These are phyloP conservation scores for Ceratocystis destructans DNA, from an alignment of 2,329 filamentous ascomycete species.

Conservation along the genomic window DNA sequence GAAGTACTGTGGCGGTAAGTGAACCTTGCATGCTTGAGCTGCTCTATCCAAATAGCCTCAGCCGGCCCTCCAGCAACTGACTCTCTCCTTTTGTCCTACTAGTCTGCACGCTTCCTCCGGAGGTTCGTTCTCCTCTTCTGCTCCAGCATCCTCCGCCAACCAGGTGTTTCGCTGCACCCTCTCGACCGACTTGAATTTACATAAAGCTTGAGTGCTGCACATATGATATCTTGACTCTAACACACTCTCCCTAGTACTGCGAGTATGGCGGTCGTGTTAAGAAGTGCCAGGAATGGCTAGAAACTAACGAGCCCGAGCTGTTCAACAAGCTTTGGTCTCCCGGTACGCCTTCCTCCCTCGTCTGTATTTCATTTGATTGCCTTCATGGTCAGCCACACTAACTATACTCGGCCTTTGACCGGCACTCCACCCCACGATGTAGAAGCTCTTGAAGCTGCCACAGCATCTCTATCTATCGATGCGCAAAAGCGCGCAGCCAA, in stretches of 20 bases:
- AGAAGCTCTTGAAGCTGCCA: slow-evolving; percentile 73
- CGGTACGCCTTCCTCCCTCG: slow-evolving; percentile 37
- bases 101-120: slow-evolving; percentile 53
- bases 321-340: slow-evolving; percentile 75
- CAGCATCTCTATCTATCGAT: slow-evolving; percentile 73
- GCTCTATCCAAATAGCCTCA: too few relatives aligned
- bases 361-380: too few relatives aligned
- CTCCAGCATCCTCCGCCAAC: neutral
- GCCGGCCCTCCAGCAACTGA: neutral
- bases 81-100: slow-evolving; percentile 8
- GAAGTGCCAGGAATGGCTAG: slow-evolving; percentile 95
- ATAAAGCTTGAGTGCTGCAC: neutral
- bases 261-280: slow-evolving; percentile 94
- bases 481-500: slow-evolving; percentile 91
- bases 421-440: neutral
- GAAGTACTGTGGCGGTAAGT: slow-evolving; percentile 46
- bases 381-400: neutral
- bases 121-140: slow-evolving; percentile 33
- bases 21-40: neutral
- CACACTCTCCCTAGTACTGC: slow-evolving; percentile 58
- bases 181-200: slow-evolving; percentile 7
- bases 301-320: slow-evolving; percentile 56
- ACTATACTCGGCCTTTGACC: neutral
- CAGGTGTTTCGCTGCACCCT: slow-evolving; percentile 11
- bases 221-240: slow-evolving; percentile 18